These are phyloP conservation scores for Colletotrichum kahawae DNA, from an alignment of 2,329 filamentous ascomycete species.

Conservation along the genomic window DNA sequence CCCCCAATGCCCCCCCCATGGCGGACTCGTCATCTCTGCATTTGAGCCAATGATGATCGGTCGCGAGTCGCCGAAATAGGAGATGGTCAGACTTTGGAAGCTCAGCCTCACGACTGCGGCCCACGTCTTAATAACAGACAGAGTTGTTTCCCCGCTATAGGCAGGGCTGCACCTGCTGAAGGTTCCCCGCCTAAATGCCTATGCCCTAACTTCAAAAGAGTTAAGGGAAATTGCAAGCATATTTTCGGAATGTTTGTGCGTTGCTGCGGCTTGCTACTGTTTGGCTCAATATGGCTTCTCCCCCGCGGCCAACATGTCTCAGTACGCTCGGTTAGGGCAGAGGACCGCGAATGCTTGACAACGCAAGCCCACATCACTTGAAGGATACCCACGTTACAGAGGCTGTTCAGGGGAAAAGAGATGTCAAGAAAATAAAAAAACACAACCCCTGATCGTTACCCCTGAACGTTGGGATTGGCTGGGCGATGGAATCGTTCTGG, in stretches of 20 bases:
- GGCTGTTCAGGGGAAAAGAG: neutral
- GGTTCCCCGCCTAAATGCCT: neutral
- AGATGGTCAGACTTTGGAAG: neutral
- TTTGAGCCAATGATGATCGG: neutral
- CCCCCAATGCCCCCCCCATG: neutral
- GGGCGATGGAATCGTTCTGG: neutral
- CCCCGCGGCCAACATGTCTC: neutral
- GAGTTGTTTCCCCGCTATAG: neutral
- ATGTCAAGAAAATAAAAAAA: neutral
- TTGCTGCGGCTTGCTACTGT: neutral
- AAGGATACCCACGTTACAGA: neutral
- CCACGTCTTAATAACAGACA: neutral
- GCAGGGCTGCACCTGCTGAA: neutral
- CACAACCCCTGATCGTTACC: neutral
- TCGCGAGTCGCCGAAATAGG: neutral
- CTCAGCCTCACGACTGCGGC: neutral
- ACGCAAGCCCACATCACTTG: neutral
- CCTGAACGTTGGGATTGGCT: neutral
- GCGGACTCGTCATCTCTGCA: neutral
- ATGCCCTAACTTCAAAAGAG: neutral
- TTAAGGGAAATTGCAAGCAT: neutral
- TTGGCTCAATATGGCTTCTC: neutral
- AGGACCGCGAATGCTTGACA: neutral
- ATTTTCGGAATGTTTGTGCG: neutral
- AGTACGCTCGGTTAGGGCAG: neutral